A percentile compares a stretch with the other conserved stretches of the same genome.
Conservation (phyloP, 257 asterid genomes). For the Solanum peruvianum region DNA sequence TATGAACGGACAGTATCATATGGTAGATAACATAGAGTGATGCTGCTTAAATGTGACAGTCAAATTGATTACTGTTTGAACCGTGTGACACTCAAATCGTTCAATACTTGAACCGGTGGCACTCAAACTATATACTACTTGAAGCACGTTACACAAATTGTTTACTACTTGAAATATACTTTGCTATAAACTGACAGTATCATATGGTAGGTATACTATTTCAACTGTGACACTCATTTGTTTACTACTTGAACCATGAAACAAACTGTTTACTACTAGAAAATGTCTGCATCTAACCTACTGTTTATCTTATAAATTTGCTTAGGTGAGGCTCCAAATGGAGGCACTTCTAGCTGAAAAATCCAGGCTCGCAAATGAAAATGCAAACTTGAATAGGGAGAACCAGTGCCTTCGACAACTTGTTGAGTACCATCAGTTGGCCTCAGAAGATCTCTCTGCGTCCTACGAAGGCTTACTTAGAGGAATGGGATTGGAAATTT, state of each 20-base stretch:
- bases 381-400: constrained; percentile 73
- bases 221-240: background rate
- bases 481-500: constrained; percentile 68
- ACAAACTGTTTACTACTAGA: background rate
- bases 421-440: constrained; percentile 88
- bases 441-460: constrained; percentile 75
- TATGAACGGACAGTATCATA: background rate
- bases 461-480: constrained; percentile 67
- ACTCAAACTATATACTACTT: background rate
- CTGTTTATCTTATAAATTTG: background rate
- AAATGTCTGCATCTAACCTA: background rate
- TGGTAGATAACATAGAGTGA: background rate
- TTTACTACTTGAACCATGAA: background rate
- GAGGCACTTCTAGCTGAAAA: constrained; percentile 90
- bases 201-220: background rate
- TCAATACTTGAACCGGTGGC: background rate
- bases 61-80: background rate
- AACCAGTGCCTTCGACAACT: constrained; percentile 77
- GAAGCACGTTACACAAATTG: background rate
- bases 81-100: background rate
- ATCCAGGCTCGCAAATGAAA: constrained; percentile 77
- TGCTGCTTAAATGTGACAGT: background rate
- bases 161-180: background rate
- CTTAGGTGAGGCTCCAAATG: constrained; percentile 82
- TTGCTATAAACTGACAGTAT: background rate